These are phyloP conservation scores for Pharnaceum exiguum DNA, from an alignment of 148 eudicot species.

Conservation along the genomic window DNA sequence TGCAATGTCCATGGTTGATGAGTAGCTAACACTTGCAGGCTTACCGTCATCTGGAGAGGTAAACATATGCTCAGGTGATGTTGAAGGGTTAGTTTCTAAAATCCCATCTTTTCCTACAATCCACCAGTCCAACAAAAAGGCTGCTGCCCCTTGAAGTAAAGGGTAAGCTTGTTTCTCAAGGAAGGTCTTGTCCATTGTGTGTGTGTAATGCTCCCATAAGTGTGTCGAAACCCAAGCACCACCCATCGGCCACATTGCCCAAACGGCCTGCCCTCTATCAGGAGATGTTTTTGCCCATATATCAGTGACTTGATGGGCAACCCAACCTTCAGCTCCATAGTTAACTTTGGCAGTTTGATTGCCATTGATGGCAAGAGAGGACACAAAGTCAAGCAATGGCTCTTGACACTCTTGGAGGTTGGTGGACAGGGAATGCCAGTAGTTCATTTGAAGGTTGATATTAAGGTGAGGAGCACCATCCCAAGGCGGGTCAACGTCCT, in stretches of 20 bases:
- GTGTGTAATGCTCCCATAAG: conserved; percentile 83
- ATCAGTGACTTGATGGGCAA: conserved; percentile 73
- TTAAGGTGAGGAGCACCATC: conserved; percentile 88
- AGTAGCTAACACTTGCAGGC: conserved; percentile 81
- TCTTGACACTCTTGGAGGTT: conserved; percentile 77
- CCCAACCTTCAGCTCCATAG: conserved; percentile 88
- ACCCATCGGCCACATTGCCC: conserved; percentile 97
- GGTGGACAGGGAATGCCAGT: conserved; percentile 85
- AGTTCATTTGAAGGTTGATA: conserved; percentile 93
- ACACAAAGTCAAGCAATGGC: conserved; percentile 63
- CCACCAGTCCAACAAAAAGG: conserved; percentile 81
- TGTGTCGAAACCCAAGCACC: conserved; percentile 97
- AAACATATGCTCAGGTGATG: conserved; percentile 82
- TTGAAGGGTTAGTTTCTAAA: conserved; percentile 86
- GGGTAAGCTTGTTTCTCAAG: conserved; percentile 61
- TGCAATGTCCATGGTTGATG: conserved; percentile 83
- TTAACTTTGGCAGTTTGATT: conserved; percentile 66
- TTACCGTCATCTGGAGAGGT: conserved; percentile 69
- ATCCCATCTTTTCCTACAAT: conserved; percentile 54
- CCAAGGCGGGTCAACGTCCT: conserved; percentile 69
- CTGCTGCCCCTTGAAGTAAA: conserved; percentile 62
- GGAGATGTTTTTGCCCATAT: conserved; percentile 92
- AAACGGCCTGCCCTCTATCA: conserved; percentile 59
- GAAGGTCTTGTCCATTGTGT: conserved; percentile 72
- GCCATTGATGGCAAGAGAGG: conserved; percentile 61